These are phyloP conservation scores for Phytopythium montanum DNA, from an alignment of 352 stramenopile species.

Conservation along the genomic window DNA sequence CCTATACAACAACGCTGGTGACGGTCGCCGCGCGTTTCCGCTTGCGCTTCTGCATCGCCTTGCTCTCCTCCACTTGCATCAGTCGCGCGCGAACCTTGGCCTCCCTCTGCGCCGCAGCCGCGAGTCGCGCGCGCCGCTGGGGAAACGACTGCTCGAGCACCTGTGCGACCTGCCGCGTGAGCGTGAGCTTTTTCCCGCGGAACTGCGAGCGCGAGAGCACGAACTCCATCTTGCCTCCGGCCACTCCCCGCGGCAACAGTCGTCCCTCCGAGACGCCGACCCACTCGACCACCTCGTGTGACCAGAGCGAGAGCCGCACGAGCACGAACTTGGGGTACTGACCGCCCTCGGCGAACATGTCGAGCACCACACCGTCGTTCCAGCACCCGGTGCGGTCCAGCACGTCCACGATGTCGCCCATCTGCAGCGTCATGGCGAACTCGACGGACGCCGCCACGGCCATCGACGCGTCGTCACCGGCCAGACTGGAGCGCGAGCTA, in stretches of 20 bases:
- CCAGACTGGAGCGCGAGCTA: slow-evolving; percentile 28
- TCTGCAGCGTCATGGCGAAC: slow-evolving; percentile 47
- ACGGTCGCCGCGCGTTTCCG: slow-evolving; percentile 15
- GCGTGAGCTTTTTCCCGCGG: slow-evolving; percentile 36
- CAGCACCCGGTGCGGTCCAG: slow-evolving; percentile 76
- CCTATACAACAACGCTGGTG: neutral
- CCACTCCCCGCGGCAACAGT: slow-evolving; percentile 66
- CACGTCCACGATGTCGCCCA: slow-evolving; percentile 73
- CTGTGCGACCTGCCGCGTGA: slow-evolving; percentile 46
- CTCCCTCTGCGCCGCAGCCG: slow-evolving; percentile 16
- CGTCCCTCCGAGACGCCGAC: slow-evolving; percentile 61
- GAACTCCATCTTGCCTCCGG: slow-evolving; percentile 40
- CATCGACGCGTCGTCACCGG: slow-evolving; percentile 28
- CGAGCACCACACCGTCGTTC: slow-evolving; percentile 75
- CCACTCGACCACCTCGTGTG: slow-evolving; percentile 62
- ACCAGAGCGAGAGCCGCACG: slow-evolving; percentile 62
- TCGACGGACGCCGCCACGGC: slow-evolving; percentile 63
- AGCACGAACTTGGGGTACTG: slow-evolving; percentile 54
- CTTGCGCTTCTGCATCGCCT: slow-evolving; percentile 30
- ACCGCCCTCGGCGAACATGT: slow-evolving; percentile 42
- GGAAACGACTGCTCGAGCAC: slow-evolving; percentile 51
- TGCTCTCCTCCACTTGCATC: slow-evolving; percentile 17
- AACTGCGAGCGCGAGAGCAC: slow-evolving; percentile 32
- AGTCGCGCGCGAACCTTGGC: slow-evolving; percentile 9
- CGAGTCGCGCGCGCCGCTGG: slow-evolving; percentile 29